Base-by-base conservation (phyloP, 257 asterid species). In the Rehmannia glutinosa region DNA sequence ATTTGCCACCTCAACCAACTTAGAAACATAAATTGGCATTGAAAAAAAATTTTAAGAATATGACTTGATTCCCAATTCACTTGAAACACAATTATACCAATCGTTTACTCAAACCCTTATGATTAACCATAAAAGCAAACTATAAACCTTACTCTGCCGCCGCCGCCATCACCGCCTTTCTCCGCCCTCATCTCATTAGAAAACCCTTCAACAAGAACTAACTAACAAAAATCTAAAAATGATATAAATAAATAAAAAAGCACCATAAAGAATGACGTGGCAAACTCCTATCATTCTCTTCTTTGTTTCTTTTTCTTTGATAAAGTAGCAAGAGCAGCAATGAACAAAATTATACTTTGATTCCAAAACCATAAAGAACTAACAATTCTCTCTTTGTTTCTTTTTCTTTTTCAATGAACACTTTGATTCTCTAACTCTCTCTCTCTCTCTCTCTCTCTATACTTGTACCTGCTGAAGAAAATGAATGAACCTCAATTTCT, bases 401-500 rank as follows among this genome's bases (percentile, higher is more conserved):
- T 28, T 47, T 8, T 32, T 43, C 58, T 49, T 24, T 33, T 57
- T 15, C 47, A n/a, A n/a, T n/a, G n/a, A n/a, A n/a, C n/a, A n/a
- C n/a, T n/a, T n/a, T n/a, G n/a, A n/a, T n/a, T 36, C 35, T 45
- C 64, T 38, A n/a, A 20, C 60, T 20, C 69, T 42, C 36, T 8
- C 16, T 32, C 58, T 9, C 46, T 46, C 60, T 50, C 33, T 35
- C 55, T 25, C 69, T 63, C 62, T 62, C 68, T 70, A 17, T 17
- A 28, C 41, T 23, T 35, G 17, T 24, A 10, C 6, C 61, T 56
- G 2, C 8, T 8, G 62, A 12, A 50, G 66, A 73, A n/a, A 67
- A 87, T 90, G 96, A 68, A 52, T 20, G 82, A 80, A 51, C 82
- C 92, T 36, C 78, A 78, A 66, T 50, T 52, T 56, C 71, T 47